Percentiles rank a stretch among this genome's conserved stretches.
phyloP scores from a whole-genome alignment of 2,329 filamentous ascomycete species.

The Lecanicillium sp. region DNA sequence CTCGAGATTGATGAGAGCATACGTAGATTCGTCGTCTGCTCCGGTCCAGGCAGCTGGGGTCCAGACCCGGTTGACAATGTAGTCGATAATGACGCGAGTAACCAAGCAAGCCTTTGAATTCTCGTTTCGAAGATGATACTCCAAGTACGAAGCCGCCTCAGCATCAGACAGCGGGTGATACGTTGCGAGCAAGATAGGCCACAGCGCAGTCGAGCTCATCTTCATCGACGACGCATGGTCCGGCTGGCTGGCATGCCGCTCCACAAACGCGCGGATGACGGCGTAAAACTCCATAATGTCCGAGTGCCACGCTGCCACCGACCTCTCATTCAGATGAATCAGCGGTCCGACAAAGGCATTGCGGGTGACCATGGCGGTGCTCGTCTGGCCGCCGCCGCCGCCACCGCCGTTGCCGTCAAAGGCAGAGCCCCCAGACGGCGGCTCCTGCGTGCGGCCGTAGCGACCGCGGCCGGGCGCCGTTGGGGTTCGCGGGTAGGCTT shows the following conservation, averaged over 20 bases:
- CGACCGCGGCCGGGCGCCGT: conserved; percentile 17
- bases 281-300: conserved; percentile 29
- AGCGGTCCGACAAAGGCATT: conserved; percentile 17
- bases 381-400: neutral
- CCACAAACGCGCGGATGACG: conserved; percentile 27
- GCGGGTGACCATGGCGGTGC: conserved; percentile 13
- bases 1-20: conserved; percentile 26
- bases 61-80: conserved; percentile 33
- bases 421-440: conserved; percentile 3
- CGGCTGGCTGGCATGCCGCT: conserved; percentile 23
- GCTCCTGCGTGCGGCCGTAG: conserved; percentile 23
- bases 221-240: conserved; percentile 20
- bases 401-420: conserved; percentile 1
- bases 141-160: conserved; percentile 32
- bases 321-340: conserved; percentile 27
- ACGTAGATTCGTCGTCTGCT: conserved; percentile 25
- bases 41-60: conserved; percentile 30
- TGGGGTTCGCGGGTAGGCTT: conserved; percentile 22
- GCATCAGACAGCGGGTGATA: conserved; percentile 29
- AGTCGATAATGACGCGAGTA: conserved; percentile 33
- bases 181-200: conserved; percentile 27
- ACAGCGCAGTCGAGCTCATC: conserved; percentile 22
- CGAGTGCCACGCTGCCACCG: conserved; percentile 25
- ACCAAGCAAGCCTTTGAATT: conserved; percentile 34
- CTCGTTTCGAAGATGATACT: conserved; percentile 30